A percentile compares a stretch with the other conserved stretches of the same genome.
Evolutionary conservation across 495 filamentous ascomycete genomes (phyloP).

Genomic region (Poronia punctata): DNA sequence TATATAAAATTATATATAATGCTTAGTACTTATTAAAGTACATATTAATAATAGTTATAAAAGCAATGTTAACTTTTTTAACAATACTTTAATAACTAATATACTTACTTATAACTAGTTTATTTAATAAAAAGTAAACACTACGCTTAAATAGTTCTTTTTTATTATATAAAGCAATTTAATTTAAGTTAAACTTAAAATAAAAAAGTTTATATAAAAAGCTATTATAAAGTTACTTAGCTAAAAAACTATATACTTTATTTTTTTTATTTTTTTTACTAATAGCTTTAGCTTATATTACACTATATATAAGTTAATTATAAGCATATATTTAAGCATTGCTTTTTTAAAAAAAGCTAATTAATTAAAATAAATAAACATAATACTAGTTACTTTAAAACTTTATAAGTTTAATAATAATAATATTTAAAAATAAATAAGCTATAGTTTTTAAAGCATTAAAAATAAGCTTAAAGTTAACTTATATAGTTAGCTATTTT

Average conservation of each 20-base stretch:
- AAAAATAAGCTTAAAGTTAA: neutral
- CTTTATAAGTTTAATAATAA: neutral
- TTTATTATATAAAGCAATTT: neutral
- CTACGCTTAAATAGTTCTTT: neutral
- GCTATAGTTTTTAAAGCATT: neutral
- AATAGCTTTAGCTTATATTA: conserved; percentile 3
- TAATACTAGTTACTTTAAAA: neutral
- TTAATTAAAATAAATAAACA: neutral
- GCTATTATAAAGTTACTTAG: neutral
- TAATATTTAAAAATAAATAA: neutral
- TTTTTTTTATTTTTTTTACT: neutral
- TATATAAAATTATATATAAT: neutral
- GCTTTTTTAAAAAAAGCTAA: neutral
- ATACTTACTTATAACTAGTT: neutral
- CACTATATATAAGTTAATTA: conserved; percentile 4
- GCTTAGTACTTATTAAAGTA: neutral
- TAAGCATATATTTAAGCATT: neutral
- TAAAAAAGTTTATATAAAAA: neutral
- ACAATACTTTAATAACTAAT: neutral
- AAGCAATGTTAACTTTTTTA: neutral
- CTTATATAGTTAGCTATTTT: neutral
- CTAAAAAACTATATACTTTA: neutral
- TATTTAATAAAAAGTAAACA: neutral
- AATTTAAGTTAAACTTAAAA: neutral
- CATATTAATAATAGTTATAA: neutral